Percentiles rank a stretch among this genome's conserved stretches.
Conservation (phyloP, 1,139 yeast genomes). For the Taphrina wiesneri region DNA sequence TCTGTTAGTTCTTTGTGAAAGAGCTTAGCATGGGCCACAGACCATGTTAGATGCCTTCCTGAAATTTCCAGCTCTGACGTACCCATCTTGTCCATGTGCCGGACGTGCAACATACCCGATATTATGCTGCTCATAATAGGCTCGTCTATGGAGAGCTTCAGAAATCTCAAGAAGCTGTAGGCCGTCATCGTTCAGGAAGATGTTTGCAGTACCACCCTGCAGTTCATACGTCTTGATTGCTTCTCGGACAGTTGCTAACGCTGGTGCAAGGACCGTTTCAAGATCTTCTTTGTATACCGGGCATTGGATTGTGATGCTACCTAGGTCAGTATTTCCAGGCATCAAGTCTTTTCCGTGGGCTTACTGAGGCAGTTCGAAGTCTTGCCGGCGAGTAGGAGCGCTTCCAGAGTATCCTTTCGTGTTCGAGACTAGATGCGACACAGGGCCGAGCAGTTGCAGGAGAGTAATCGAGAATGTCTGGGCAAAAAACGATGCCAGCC, state of each 20-base stretch:
- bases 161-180: slow-evolving; percentile 27
- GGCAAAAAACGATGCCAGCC: slow-evolving; percentile 39
- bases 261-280: slow-evolving; percentile 35
- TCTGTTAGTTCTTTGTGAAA: background rate
- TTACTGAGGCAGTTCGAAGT: slow-evolving; percentile 30
- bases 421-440: slow-evolving; percentile 36
- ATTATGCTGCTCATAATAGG: slow-evolving; percentile 35
- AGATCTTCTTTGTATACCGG: slow-evolving; percentile 37
- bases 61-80: slow-evolving; percentile 38
- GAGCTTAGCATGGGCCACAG: slow-evolving; percentile 30
- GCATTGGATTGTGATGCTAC: slow-evolving; percentile 28
- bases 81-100: slow-evolving; percentile 36
- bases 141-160: slow-evolving; percentile 21
- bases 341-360: background rate
- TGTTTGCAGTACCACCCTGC: slow-evolving; percentile 37
- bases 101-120: slow-evolving; percentile 39
- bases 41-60: slow-evolving; percentile 39
- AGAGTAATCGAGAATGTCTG: slow-evolving; percentile 18
- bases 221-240: slow-evolving; percentile 37
- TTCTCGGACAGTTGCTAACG: slow-evolving; percentile 27
- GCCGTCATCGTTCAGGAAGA: slow-evolving; percentile 37
- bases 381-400: slow-evolving; percentile 31
- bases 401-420: slow-evolving; percentile 35
- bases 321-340: background rate
- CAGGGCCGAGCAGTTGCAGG: slow-evolving; percentile 37